Conservation (phyloP, 805 yeast species). For the Saccharomycopsis schoenii region DNA sequence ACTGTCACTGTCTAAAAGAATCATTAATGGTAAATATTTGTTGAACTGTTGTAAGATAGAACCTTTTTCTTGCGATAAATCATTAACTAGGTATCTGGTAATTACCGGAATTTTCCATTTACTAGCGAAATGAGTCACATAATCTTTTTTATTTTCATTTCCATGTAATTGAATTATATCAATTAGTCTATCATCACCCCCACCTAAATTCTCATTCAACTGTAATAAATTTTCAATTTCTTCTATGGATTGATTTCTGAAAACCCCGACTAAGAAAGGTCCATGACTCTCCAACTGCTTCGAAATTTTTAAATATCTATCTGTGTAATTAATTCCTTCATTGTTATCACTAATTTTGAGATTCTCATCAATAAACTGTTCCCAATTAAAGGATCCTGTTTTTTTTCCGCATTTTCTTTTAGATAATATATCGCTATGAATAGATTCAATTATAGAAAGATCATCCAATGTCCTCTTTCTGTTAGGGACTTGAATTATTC, state of each 20-base stretch:
- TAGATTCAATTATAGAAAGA: conserved; percentile 17
- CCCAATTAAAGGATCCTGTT: conserved; percentile 17
- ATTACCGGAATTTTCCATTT: conserved; percentile 47
- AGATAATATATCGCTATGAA: conserved; percentile 39
- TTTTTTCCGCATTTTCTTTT: conserved; percentile 20
- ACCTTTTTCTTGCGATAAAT: conserved; percentile 27
- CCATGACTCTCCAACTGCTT: conserved; percentile 31
- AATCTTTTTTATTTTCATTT: conserved; percentile 43
- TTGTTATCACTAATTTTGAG: not conserved
- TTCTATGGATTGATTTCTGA: conserved; percentile 66
- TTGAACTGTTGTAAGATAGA: conserved; percentile 16
- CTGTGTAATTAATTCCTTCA: conserved; percentile 18
- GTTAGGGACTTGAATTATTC: conserved; percentile 80
- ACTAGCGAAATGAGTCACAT: conserved; percentile 23
- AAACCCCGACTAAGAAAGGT: conserved; percentile 81
- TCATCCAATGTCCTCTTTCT: conserved; percentile 58
- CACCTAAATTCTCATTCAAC: conserved; percentile 23
- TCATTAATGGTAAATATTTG: conserved; percentile 29
- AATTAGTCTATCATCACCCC: conserved; percentile 35
- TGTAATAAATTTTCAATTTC: conserved; percentile 33
- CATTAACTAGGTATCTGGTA: conserved; percentile 59
- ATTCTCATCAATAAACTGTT: not conserved
- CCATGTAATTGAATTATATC: conserved; percentile 92
- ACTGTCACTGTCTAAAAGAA: conserved; percentile 73
- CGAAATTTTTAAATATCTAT: conserved; percentile 27